phyloP scores from a whole-genome alignment of 2,329 filamentous ascomycete species.

The Monascus ruber region DNA sequence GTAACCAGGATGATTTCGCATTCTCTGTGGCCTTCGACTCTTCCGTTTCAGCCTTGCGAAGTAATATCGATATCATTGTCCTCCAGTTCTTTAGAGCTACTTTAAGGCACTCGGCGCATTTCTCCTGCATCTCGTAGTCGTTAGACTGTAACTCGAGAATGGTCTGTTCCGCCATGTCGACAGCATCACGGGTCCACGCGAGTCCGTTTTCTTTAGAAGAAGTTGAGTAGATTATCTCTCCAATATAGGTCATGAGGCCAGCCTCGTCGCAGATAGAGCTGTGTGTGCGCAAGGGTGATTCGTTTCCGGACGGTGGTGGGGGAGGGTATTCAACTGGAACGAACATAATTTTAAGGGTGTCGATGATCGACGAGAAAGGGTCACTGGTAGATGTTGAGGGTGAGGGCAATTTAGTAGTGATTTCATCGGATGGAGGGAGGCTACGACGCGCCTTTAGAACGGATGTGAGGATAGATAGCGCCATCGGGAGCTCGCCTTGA shows the following conservation, averaged over 20 bases:
- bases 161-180: constrained; percentile 65
- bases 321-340: constrained; percentile 56
- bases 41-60: constrained; percentile 27
- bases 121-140: constrained; percentile 37
- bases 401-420: constrained; percentile 10
- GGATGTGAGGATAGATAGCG: constrained; percentile 76
- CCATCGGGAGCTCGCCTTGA: constrained; percentile 52
- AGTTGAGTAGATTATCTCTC: constrained; percentile 76
- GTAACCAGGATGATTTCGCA: constrained; percentile 22
- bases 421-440: constrained; percentile 35
- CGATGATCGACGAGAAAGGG: constrained; percentile 23
- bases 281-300: constrained; percentile 52
- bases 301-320: constrained; percentile 58
- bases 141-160: constrained; percentile 24
- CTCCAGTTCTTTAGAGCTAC: constrained; percentile 73
- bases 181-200: constrained; percentile 80
- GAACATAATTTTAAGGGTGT: constrained; percentile 30
- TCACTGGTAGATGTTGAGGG: constrained; percentile 13
- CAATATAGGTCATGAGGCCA: constrained; percentile 77
- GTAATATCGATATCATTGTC: constrained; percentile 61
- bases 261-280: constrained; percentile 72
- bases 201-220: constrained; percentile 59
- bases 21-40: constrained; percentile 23
- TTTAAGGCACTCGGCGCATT: constrained; percentile 65
- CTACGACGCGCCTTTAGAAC: constrained; percentile 64